phyloP scores from a whole-genome alignment of 495 filamentous ascomycete genomes.

The Saxispiralis lemnorum region DNA sequence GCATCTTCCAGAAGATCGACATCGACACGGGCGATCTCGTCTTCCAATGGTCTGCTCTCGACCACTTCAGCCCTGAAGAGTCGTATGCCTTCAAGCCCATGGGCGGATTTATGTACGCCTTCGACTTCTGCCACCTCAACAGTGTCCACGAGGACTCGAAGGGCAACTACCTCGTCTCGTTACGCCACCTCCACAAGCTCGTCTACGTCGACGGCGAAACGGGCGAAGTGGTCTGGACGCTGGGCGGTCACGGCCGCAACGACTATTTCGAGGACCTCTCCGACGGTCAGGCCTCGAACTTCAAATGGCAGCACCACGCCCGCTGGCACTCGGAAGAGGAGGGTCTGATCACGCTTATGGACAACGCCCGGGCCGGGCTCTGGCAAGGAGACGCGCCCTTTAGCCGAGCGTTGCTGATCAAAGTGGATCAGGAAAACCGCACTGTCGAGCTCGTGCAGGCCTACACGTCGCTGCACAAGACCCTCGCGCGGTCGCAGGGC shows the following conservation, averaged over 20 bases:
- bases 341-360: slow-evolving; percentile 15
- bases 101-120: slow-evolving; percentile 23
- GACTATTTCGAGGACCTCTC: slow-evolving; percentile 5
- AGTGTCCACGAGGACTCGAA: slow-evolving; percentile 38
- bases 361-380: slow-evolving; percentile 10
- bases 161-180: slow-evolving; percentile 42
- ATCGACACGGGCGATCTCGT: slow-evolving; percentile 31
- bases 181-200: slow-evolving; percentile 38
- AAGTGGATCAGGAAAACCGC: slow-evolving; percentile 2
- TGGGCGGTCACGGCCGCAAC: slow-evolving; percentile 27
- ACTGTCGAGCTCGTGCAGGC: not conserved
- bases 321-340: slow-evolving; percentile 34
- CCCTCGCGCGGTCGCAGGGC: slow-evolving; percentile 33
- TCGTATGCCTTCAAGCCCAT: slow-evolving; percentile 27
- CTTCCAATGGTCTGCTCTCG: slow-evolving; percentile 36
- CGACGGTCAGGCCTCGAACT: slow-evolving; percentile 26
- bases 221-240: slow-evolving; percentile 38
- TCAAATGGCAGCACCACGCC: slow-evolving; percentile 46
- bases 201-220: slow-evolving; percentile 41
- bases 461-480: not conserved
- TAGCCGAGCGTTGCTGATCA: slow-evolving; percentile 7
- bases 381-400: not conserved
- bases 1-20: slow-evolving; percentile 34
- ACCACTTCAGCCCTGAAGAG: slow-evolving; percentile 31
- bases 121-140: slow-evolving; percentile 51